Conservation (phyloP, 2,329 filamentous ascomycete genomes). For the Lasiodiplodia citricola region DNA sequence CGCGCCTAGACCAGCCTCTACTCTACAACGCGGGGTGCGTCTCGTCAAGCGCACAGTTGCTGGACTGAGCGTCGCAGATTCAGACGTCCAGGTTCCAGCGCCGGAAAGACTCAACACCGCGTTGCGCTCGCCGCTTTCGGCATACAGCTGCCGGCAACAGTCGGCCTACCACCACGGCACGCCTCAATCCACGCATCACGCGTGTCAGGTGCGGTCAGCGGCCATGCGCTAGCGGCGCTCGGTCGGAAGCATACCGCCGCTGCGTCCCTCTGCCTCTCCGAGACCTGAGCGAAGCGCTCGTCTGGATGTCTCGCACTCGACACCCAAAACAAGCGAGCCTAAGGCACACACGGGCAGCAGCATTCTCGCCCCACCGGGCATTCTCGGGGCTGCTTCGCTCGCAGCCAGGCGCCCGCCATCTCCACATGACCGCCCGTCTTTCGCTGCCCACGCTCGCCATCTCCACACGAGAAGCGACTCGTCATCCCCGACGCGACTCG, state of each 20-base stretch:
- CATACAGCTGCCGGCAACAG: background rate
- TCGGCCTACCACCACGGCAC: background rate
- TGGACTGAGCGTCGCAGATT: background rate
- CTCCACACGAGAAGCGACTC: background rate
- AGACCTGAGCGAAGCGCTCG: background rate
- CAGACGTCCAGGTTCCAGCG: background rate
- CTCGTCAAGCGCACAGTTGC: background rate
- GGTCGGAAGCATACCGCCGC: background rate
- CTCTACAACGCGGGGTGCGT: conserved; percentile 10
- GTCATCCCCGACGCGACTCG: conserved; percentile 10
- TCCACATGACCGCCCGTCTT: background rate
- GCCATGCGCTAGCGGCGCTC: background rate
- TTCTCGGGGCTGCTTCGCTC: conserved; percentile 12
- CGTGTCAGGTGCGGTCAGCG: background rate
- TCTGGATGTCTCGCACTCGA: background rate
- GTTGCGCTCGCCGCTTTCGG: background rate
- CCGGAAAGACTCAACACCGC: background rate
- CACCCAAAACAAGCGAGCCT: background rate
- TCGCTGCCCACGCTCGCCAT: conserved; percentile 16
- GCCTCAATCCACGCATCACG: background rate
- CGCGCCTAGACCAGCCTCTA: conserved; percentile 1
- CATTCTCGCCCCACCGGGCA: background rate
- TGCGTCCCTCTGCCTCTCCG: no score
- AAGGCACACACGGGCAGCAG: background rate
- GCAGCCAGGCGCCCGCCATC: conserved; percentile 4